Evolutionary conservation across 2,329 filamentous ascomycete genomes (phyloP), one percentile per base, ranked within the genome.

Genomic region (Trichoderma citrinoviride): DNA sequence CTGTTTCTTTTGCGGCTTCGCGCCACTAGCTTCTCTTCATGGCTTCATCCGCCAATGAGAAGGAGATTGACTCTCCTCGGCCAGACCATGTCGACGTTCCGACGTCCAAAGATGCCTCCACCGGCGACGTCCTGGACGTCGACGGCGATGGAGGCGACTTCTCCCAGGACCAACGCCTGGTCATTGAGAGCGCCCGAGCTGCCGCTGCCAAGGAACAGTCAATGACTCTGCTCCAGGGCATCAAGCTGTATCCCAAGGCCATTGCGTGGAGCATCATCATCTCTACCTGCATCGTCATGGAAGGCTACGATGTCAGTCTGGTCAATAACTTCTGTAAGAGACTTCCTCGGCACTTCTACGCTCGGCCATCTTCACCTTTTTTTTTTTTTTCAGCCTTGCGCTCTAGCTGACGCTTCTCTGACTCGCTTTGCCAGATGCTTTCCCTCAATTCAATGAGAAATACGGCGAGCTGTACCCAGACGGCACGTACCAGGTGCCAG

Each of bases 201-300:
- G 86, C 86, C 17, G 81, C 85, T 29, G 81, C 86, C 66, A 87
- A 86, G 75, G 86, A 89, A 76, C 88, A 87, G 70, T 82, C 80
- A 15, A 92, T 92, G 89, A 90, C 84, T 53, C 80, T 96, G 65
- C 73, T 85, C 74, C 87, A 96, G 79, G 92, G 91, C 67, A 83
- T 96, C 75, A 87, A 82, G 73, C 82, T 95, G 27, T 97, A 97
- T 74, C 92, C 92, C 65, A 94, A 96, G 80, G 93, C 93, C 23
- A 88, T 96, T 64, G 84, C 80, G 23, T 97, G 92, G 91, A 92
- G 88, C 71, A 73, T 96, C 57, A 80, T 96, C 66, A 93, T 97
- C 76, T 94, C 90, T n/a, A 94, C 91, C 0, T 93, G 90, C 74
- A 95, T 96, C 72, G 87, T 86, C 71, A 97, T 97, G 93, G 92